Conservation (phyloP, 345 rosid species). For the Lepidium aucheri region DNA sequence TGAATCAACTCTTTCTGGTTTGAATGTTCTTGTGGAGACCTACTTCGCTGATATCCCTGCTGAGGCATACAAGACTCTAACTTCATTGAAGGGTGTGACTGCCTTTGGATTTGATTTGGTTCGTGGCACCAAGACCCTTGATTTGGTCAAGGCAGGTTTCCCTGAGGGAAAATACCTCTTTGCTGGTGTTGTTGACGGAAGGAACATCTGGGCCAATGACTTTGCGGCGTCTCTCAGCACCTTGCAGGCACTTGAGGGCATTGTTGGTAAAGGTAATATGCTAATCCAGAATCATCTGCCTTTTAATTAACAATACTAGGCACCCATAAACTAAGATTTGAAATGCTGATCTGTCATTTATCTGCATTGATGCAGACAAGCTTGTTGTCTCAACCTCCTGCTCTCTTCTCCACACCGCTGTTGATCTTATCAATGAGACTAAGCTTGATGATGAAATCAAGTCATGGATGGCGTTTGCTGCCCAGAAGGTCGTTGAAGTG, state of each 20-base stretch:
- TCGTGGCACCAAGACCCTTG: slow-evolving; percentile 85
- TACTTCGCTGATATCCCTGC: slow-evolving; percentile 94
- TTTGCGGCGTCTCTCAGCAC: slow-evolving; percentile 69
- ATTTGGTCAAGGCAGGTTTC: slow-evolving; percentile 71
- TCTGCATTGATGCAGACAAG: slow-evolving; percentile 46
- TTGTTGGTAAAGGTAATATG: slow-evolving; percentile 86
- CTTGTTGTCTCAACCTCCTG: slow-evolving; percentile 96
- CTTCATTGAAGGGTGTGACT: slow-evolving; percentile 83
- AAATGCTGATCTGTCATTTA: background rate
- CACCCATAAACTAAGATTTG: background rate
- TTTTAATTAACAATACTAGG: background rate
- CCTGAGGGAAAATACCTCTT: slow-evolving; percentile 81
- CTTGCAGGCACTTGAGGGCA: slow-evolving; percentile 51
- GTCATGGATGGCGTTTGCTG: slow-evolving; percentile 98
- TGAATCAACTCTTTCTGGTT: slow-evolving; percentile 77
- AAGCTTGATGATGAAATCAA: slow-evolving; percentile 84
- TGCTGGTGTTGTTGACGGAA: slow-evolving; percentile 97
- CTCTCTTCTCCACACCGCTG: slow-evolving; percentile 97
- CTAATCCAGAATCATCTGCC: background rate
- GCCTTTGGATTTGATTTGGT: slow-evolving; percentile 83
- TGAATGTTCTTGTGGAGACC: slow-evolving; percentile 80
- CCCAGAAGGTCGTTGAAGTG: slow-evolving; percentile 94
- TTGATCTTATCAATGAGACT: slow-evolving; percentile 84
- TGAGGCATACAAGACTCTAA: slow-evolving; percentile 72
- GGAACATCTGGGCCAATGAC: slow-evolving; percentile 99